A percentile compares a stretch with the other conserved stretches of the same genome.
Conservation (phyloP, 2,329 filamentous ascomycete species). For the Diaporthe caulivora region DNA sequence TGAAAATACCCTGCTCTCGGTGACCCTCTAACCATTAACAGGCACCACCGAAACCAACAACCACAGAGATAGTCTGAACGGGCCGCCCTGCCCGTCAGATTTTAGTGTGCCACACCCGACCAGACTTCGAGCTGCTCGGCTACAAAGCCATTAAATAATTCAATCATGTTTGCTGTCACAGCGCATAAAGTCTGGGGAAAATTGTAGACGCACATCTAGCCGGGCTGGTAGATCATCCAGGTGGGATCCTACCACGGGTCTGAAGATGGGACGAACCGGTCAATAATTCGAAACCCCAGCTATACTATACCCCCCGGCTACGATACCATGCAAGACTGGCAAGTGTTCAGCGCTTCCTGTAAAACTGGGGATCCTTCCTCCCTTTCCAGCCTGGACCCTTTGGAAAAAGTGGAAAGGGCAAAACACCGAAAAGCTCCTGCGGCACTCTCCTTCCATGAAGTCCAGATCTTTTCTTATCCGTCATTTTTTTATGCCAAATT, state of each 20-base stretch:
- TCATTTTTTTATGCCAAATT: slow-evolving; percentile 2
- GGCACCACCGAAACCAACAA: neutral
- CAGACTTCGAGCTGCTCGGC: slow-evolving; percentile 1
- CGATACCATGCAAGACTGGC: slow-evolving; percentile 1
- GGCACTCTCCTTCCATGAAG: neutral
- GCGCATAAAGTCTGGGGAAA: slow-evolving; percentile 28
- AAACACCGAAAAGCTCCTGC: neutral
- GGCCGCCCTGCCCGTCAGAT: slow-evolving; percentile 25
- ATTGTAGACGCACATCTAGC: neutral
- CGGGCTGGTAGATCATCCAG: slow-evolving; percentile 7
- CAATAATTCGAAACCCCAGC: slow-evolving; percentile 8
- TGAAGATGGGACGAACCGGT: slow-evolving; percentile 18
- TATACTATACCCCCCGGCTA: slow-evolving; percentile 2
- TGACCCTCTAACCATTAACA: neutral
- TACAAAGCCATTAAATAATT: slow-evolving; percentile 9
- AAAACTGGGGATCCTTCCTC: neutral
- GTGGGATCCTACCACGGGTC: neutral
- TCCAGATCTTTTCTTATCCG: neutral
- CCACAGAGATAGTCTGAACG: neutral
- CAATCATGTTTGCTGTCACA: slow-evolving; percentile 11
- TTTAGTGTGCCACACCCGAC: slow-evolving; percentile 26
- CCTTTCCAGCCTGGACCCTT: neutral
- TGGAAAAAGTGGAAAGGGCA: neutral
- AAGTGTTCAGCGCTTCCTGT: neutral
- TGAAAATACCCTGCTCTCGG: neutral